Base-by-base conservation (phyloP, 495 filamentous ascomycete species). In the Thozetella sp. region DNA sequence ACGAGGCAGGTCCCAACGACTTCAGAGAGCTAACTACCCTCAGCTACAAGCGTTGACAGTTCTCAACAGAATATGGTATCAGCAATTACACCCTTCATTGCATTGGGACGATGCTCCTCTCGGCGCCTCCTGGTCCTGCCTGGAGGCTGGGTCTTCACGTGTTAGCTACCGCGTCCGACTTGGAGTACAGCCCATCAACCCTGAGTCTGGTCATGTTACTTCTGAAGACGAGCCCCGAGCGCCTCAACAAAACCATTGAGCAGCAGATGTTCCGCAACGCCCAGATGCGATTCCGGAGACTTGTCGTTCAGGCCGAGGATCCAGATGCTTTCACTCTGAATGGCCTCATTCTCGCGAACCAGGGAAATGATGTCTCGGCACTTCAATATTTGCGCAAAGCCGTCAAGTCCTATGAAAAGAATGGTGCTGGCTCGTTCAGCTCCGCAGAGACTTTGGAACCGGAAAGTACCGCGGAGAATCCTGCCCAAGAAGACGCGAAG, bases 171-270 rank as follows among this genome's bases (percentile, higher is more conserved):
- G 63, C 64, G 3, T 69, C 67, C 0, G 55, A 50, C 37, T 51
- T 69, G 4, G 57, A 51, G 22, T 73, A 74, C 53, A 11, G 19
- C 3, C 66, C 72, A 1, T 66, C 72, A 0, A 70, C 61, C 2
- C 17, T 74, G 20, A 55, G 63, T 10, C 22, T 50, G 15, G 24
- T 69, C 27, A 53, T 68, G 19, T 54, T 45, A 40, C 25, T 59
- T 25, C 57, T 51, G 19, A 26, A 48, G n/a, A 48, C 43, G 57
- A 4, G 22, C 62, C 26, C 2, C 26, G 10, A 22, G 48, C 19
- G 20, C 22, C 4, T 6, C 23, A 22, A 25, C 12, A 34, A 26
- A 34, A 34, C 4, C 13, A 26, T 19, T 25, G 17, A 20, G 24
- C 22, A 24, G 27, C 19, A 40, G 19, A 34, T 43, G 1, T 58